A percentile compares a stretch with the other conserved stretches of the same genome.
Conservation (phyloP, 345 rosid species). For the Sonneratia caseolaris region DNA sequence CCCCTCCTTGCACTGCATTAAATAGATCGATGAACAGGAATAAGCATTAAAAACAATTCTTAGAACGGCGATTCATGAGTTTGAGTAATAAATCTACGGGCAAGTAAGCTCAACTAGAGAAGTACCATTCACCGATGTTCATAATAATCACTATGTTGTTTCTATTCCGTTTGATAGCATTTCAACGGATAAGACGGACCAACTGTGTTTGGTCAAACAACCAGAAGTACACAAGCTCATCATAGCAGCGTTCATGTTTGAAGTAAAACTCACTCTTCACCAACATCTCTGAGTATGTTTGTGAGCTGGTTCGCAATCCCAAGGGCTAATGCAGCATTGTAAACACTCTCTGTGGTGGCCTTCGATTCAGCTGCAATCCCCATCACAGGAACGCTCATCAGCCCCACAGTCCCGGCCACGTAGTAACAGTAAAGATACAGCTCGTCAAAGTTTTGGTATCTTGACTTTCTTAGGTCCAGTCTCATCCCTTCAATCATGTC, state of each 20-base stretch:
- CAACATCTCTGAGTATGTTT: conserved; percentile 48
- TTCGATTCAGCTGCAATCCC: conserved; percentile 41
- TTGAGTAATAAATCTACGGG: background rate
- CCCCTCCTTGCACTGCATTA: conserved; percentile 36
- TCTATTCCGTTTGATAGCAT: background rate
- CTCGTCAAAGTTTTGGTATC: conserved; percentile 37
- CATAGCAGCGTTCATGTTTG: background rate
- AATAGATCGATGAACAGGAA: background rate
- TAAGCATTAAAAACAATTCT: background rate
- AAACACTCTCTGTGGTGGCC: conserved; percentile 39
- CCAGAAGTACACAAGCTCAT: background rate
- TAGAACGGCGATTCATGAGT: background rate
- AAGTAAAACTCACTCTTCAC: conserved; percentile 37
- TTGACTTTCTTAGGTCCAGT: conserved; percentile 32
- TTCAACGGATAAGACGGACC: background rate
- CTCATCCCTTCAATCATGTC: conserved; percentile 55
- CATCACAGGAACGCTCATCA: conserved; percentile 51
- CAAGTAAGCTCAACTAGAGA: too few species aligned
- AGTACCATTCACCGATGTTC: too few species aligned
- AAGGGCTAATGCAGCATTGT: conserved; percentile 39
- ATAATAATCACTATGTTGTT: too few species aligned
- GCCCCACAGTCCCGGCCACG: conserved; percentile 48
- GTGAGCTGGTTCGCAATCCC: conserved; percentile 55
- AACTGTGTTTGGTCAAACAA: background rate
- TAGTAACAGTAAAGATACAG: conserved; percentile 50